Percentiles rank a stretch among this genome's conserved stretches.
Evolutionary conservation across 2,329 filamentous ascomycete genomes (phyloP).

Genomic region (Setomelanomma holmii): DNA sequence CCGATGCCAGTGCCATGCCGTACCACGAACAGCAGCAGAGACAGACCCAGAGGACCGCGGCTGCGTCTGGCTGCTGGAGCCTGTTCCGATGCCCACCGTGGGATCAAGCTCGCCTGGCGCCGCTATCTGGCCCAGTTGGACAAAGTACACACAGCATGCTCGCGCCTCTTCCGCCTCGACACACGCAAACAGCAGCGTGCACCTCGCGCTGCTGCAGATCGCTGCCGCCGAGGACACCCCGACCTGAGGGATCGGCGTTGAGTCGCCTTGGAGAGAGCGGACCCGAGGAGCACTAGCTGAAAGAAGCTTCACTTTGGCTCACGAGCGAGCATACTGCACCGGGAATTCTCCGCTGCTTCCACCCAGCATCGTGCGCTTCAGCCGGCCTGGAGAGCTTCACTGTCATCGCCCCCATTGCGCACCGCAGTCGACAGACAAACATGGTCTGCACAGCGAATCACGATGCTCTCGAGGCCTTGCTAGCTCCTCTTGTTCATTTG

Average conservation of each 20-base stretch:
- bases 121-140: background rate
- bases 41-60: background rate
- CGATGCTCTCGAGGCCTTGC: conserved; percentile 19
- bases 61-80: background rate
- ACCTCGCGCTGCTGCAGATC: conserved; percentile 9
- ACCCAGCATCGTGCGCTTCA: too few species aligned
- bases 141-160: background rate
- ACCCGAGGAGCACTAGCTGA: too few species aligned
- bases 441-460: conserved; percentile 3
- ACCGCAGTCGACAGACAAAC: background rate
- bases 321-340: conserved; percentile 10
- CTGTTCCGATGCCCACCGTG: background rate
- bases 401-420: too few species aligned
- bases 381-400: too few species aligned
- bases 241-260: conserved; percentile 13
- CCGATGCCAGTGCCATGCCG: too few species aligned
- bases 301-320: conserved; percentile 7
- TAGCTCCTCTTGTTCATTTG: conserved; percentile 42
- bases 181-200: background rate
- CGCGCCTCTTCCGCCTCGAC: background rate
- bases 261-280: background rate
- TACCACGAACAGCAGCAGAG: too few species aligned
- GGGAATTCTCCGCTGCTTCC: background rate
- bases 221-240: conserved; percentile 16
- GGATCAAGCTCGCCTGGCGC: too few species aligned